Evolutionary conservation across 495 filamentous ascomycete genomes (phyloP).

Genomic region (Friedmanniomyces endolithicus): DNA sequence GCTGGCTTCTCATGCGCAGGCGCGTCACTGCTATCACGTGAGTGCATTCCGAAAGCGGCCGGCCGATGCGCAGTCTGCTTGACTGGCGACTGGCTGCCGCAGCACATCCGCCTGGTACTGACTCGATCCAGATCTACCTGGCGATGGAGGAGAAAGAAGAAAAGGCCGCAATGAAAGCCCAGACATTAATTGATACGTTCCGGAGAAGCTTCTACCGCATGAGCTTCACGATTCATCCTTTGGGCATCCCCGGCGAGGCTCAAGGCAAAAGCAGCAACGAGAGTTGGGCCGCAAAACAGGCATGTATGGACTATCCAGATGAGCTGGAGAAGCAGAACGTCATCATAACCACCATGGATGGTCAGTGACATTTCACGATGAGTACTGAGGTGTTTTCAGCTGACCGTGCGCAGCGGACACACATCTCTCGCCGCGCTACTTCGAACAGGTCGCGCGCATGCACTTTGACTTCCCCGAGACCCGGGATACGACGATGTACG

Average conservation of each 20-base stretch:
- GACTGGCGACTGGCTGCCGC: not conserved
- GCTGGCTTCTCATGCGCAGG: conserved; percentile 51
- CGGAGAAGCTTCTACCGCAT: conserved; percentile 48
- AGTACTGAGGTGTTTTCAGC: not conserved
- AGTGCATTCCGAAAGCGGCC: conserved; percentile 22
- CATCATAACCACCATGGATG: conserved; percentile 57
- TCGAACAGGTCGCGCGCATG: conserved; percentile 46
- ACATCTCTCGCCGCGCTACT: conserved; percentile 53
- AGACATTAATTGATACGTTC: conserved; percentile 41
- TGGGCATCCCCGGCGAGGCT: conserved; percentile 48
- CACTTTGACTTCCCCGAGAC: conserved; percentile 44
- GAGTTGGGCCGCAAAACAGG: conserved; percentile 50
- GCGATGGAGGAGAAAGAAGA: conserved; percentile 57
- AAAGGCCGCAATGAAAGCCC: conserved; percentile 42
- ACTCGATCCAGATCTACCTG: conserved; percentile 44
- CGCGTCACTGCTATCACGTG: conserved; percentile 52
- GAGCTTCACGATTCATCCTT: conserved; percentile 48
- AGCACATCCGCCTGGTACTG: conserved; percentile 10
- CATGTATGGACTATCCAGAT: conserved; percentile 40
- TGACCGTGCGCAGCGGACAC: conserved; percentile 44
- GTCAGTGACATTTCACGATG: conserved; percentile 30
- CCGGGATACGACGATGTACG: conserved; percentile 47
- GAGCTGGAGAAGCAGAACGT: conserved; percentile 41
- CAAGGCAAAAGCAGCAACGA: conserved; percentile 59
- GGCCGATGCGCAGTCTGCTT: not conserved